These are phyloP conservation scores for Candida pseudoglaebosa DNA, from an alignment of 805 yeast species.

Conservation along the genomic window DNA sequence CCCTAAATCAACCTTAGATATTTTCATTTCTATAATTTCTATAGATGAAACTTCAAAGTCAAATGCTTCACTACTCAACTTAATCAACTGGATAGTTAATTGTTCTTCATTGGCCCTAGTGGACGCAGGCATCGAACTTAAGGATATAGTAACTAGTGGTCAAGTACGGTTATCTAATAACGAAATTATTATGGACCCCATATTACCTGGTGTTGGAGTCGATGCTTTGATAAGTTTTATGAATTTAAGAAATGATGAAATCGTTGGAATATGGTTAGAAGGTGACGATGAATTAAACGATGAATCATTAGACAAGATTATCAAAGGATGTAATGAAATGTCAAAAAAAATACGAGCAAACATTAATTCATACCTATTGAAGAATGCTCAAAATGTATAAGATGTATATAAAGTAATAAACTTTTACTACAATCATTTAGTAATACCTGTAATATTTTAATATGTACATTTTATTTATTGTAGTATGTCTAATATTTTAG, in stretches of 20 bases:
- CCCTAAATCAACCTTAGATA: constrained; percentile 86
- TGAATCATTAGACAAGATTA: constrained; percentile 18
- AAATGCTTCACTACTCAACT: constrained; percentile 30
- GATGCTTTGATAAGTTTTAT: constrained; percentile 49
- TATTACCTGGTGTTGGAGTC: constrained; percentile 14
- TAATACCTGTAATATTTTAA: neutral
- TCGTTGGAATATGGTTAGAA: constrained; percentile 57
- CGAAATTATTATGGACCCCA: constrained; percentile 17
- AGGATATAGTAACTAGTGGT: constrained; percentile 72
- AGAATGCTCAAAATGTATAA: constrained; percentile 3
- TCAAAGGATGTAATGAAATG: constrained; percentile 44
- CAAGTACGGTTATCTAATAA: constrained; percentile 25
- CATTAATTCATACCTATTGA: constrained; percentile 42
- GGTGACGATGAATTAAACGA: constrained; percentile 21
- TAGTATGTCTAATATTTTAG: constrained; percentile 2
- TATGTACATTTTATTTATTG: neutral
- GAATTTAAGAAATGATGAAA: constrained; percentile 51
- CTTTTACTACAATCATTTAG: neutral
- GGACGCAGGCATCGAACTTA: constrained; percentile 79
- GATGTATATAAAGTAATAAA: too few species aligned
- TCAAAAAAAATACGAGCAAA: constrained; percentile 40
- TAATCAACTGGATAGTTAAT: constrained; percentile 53
- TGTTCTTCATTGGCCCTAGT: constrained; percentile 70
- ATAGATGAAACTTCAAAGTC: constrained; percentile 21
- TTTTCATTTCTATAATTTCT: constrained; percentile 67